phyloP scores from a whole-genome alignment of 2,329 filamentous ascomycete genomes.

The Diaporthe vaccinii region DNA sequence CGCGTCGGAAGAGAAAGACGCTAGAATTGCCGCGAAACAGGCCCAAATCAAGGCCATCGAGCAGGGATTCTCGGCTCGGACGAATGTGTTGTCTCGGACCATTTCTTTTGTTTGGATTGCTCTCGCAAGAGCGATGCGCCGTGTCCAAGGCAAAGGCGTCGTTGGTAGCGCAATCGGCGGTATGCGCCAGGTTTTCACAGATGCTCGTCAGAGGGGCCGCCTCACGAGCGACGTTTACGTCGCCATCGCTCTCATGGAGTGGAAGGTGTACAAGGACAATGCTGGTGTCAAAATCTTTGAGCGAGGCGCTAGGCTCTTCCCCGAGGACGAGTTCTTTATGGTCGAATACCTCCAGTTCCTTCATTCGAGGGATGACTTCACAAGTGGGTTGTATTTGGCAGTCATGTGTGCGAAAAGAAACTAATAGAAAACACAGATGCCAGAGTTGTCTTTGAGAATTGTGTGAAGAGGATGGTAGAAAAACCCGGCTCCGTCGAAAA shows the following conservation, averaged over 20 bases:
- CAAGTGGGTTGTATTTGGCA: constrained; percentile 73
- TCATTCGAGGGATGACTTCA: constrained; percentile 91
- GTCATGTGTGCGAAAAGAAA: neutral
- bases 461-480: constrained; percentile 83
- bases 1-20: constrained; percentile 55
- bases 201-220: constrained; percentile 88
- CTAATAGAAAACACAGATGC: constrained; percentile 72
- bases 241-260: constrained; percentile 91
- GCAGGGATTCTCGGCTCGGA: constrained; percentile 79
- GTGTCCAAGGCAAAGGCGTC: constrained; percentile 88
- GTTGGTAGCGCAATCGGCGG: constrained; percentile 71
- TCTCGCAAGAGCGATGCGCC: constrained; percentile 91
- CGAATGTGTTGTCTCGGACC: constrained; percentile 82
- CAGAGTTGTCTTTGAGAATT: constrained; percentile 94
- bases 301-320: constrained; percentile 91
- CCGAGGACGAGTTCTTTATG: constrained; percentile 92
- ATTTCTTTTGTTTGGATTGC: constrained; percentile 97
- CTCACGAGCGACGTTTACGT: constrained; percentile 96
- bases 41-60: constrained; percentile 73
- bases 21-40: constrained; percentile 71
- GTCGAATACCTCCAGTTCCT: constrained; percentile 97
- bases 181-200: constrained; percentile 88
- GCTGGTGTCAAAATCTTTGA: constrained; percentile 97
- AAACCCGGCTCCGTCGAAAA: constrained; percentile 82
- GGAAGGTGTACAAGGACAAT: constrained; percentile 94